phyloP scores from a whole-genome alignment of 2,329 filamentous ascomycete genomes.

The Sporothrix euskadiensis region DNA sequence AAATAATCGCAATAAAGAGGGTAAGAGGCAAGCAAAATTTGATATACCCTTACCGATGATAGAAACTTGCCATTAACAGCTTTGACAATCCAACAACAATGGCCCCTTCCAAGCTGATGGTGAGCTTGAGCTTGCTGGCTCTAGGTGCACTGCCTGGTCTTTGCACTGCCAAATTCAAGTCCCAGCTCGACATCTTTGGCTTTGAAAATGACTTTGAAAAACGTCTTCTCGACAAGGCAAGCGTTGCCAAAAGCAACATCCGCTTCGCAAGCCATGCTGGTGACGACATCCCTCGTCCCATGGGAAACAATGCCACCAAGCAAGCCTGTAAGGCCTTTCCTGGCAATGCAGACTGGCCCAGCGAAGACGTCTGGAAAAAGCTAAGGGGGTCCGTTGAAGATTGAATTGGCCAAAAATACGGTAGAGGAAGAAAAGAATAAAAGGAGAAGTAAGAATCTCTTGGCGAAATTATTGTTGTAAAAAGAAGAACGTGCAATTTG shows the following conservation, averaged over 20 bases:
- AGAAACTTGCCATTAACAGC: not conserved
- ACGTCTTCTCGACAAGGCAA: not conserved
- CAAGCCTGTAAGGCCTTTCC: slow-evolving; percentile 21
- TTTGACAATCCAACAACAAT: not conserved
- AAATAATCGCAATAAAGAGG: not conserved
- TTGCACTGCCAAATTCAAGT: not conserved
- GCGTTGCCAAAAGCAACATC: not conserved
- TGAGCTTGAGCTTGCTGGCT: slow-evolving; percentile 6
- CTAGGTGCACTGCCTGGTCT: not conserved
- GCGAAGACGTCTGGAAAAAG: not conserved
- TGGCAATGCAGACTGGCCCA: slow-evolving; percentile 16
- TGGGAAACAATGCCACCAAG: not conserved
- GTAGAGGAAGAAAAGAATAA: not conserved
- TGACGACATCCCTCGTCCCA: not conserved
- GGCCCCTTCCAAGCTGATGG: not conserved
- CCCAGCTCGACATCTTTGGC: not conserved
- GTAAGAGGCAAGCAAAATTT: not conserved
- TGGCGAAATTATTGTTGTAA: not conserved
- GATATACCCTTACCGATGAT: not conserved
- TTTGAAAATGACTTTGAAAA: slow-evolving; percentile 25
- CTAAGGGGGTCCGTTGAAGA: not conserved
- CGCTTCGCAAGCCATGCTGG: not conserved
- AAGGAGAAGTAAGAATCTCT: not conserved
- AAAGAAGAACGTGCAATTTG: not conserved
- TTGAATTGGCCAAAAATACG: not conserved